Percentiles rank a stretch among this genome's conserved stretches.
Conservation (phyloP, 2,329 filamentous ascomycete genomes). For the Exutisphaerella laricina region DNA sequence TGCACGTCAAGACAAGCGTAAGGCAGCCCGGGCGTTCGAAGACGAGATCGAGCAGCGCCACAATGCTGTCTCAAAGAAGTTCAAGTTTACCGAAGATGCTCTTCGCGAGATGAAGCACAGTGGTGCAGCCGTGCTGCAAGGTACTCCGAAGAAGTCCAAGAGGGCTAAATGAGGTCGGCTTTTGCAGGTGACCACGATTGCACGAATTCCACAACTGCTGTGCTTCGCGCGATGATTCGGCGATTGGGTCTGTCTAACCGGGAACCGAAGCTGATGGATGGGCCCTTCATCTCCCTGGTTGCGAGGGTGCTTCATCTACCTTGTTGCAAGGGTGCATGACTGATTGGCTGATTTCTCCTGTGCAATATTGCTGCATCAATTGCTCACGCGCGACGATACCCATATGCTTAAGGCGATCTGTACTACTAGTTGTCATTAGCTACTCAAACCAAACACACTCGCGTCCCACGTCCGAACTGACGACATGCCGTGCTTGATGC, state of each 20-base stretch:
- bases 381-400: slow-evolving; percentile 18
- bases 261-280: slow-evolving; percentile 1
- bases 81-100: slow-evolving; percentile 35
- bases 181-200: too few species aligned
- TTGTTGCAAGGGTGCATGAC: too few species aligned
- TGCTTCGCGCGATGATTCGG: too few species aligned
- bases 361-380: slow-evolving; percentile 15
- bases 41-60: slow-evolving; percentile 51
- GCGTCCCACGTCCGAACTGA: slow-evolving; percentile 1
- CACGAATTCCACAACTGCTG: background rate
- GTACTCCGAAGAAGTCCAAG: slow-evolving; percentile 36
- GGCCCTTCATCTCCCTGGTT: too few species aligned
- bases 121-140: slow-evolving; percentile 49
- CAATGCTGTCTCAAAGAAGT: slow-evolving; percentile 46
- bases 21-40: slow-evolving; percentile 50
- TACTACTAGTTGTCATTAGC: too few species aligned
- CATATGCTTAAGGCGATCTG: slow-evolving; percentile 8
- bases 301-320: too few species aligned
- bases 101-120: slow-evolving; percentile 46
- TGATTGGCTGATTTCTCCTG: slow-evolving; percentile 10
- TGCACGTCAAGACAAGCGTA: slow-evolving; percentile 50
- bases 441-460: background rate
- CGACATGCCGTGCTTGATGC: too few species aligned
- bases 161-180: slow-evolving; percentile 23
- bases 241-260: too few species aligned